phyloP scores from a whole-genome alignment of 441 rosid genomes.

The Viola pubescens region DNA sequence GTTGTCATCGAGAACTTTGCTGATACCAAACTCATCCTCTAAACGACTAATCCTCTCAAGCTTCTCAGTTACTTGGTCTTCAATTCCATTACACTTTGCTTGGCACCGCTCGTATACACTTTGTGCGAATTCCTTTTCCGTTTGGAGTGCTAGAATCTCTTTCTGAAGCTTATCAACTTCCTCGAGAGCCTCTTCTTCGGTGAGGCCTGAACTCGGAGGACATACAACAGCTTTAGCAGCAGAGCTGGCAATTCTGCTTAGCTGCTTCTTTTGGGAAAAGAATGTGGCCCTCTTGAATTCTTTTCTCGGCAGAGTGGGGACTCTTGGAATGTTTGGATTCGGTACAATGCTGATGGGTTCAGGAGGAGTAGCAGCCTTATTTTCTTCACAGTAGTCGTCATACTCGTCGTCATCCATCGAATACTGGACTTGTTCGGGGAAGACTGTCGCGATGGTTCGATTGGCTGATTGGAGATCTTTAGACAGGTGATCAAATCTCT shows the following conservation, averaged over 20 bases:
- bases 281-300: conserved; percentile 34
- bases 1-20: conserved; percentile 46
- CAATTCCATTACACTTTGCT: conserved; percentile 49
- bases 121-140: conserved; percentile 62
- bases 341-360: background rate
- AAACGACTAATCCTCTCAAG: conserved; percentile 49
- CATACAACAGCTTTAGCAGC: conserved; percentile 20
- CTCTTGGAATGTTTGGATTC: conserved; percentile 26
- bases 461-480: conserved; percentile 84
- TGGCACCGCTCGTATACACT: conserved; percentile 44
- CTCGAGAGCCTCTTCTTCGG: conserved; percentile 41
- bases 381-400: conserved; percentile 21
- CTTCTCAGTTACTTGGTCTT: conserved; percentile 42
- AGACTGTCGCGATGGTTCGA: conserved; percentile 73
- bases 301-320: conserved; percentile 39
- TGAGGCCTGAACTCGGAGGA: conserved; percentile 42
- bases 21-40: conserved; percentile 65
- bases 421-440: conserved; percentile 71
- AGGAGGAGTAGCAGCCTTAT: conserved; percentile 15
- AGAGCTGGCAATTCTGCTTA: conserved; percentile 18
- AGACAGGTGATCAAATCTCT: conserved; percentile 74
- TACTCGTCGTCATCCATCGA: conserved; percentile 40
- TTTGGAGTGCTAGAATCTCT: conserved; percentile 57
- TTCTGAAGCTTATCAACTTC: conserved; percentile 64
- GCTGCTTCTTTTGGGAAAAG: conserved; percentile 34